Conservation (phyloP, 2,329 filamentous ascomycete species). For the Sclerotinia borealis region DNA sequence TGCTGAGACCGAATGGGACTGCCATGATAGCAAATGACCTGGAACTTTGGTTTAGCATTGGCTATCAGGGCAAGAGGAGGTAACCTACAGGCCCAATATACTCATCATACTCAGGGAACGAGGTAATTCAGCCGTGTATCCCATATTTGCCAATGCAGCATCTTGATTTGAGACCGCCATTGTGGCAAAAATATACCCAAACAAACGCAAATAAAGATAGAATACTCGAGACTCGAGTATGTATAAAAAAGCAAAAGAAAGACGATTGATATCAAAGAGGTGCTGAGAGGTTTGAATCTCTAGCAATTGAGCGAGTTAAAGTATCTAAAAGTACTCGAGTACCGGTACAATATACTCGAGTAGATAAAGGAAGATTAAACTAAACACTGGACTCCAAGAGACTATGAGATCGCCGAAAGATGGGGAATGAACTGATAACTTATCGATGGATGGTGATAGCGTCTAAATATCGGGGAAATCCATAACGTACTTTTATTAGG, state of each 20-base stretch:
- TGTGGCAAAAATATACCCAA: background rate
- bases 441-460: constrained; percentile 13
- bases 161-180: constrained; percentile 7
- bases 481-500: background rate
- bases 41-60: constrained; percentile 21
- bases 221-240: background rate
- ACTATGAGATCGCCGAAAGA: constrained; percentile 15
- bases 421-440: constrained; percentile 13
- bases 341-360: too few species aligned
- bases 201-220: background rate
- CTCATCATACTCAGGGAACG: constrained; percentile 63
- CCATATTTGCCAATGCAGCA: constrained; percentile 37
- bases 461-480: constrained; percentile 19
- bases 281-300: constrained; percentile 6
- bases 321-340: background rate
- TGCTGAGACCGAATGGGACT: constrained; percentile 45
- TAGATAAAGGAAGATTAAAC: background rate
- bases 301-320: background rate
- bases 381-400: constrained; percentile 12
- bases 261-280: background rate
- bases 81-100: constrained; percentile 48
- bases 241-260: background rate
- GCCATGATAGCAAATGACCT: constrained; percentile 70
- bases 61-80: constrained; percentile 5
- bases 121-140: constrained; percentile 61